Conservation (phyloP, 2,329 filamentous ascomycete species). For the Corniculantispora saksenae region DNA sequence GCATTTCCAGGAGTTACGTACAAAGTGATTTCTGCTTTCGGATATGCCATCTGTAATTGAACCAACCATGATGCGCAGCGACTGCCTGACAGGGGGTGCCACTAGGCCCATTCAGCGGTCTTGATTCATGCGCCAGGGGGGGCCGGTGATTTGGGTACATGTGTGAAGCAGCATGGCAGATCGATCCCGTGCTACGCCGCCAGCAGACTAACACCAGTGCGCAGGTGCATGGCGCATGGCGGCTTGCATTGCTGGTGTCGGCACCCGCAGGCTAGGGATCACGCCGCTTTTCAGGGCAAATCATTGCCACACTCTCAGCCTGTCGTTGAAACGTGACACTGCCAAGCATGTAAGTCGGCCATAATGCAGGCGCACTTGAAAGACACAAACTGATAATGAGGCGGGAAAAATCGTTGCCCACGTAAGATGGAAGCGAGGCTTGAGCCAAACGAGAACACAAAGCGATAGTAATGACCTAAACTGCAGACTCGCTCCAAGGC, state of each 20-base stretch:
- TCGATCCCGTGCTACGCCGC: conserved; percentile 19
- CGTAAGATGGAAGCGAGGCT: no score
- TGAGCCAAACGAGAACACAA: not conserved
- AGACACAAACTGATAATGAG: not conserved
- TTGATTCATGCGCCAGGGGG: not conserved
- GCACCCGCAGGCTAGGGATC: conserved; percentile 2
- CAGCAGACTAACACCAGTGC: not conserved
- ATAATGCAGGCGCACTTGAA: not conserved
- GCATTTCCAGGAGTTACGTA: not conserved
- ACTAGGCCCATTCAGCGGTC: not conserved
- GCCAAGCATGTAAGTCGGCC: not conserved
- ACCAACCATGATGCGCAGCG: conserved; percentile 15
- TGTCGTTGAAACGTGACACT: conserved; percentile 10
- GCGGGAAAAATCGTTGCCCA: not conserved
- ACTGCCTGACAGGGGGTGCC: conserved; percentile 9
- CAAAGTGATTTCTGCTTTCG: conserved; percentile 17
- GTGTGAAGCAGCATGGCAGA: conserved; percentile 12
- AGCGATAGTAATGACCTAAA: not conserved
- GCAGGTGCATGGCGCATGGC: conserved; percentile 7
- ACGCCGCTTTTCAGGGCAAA: not conserved
- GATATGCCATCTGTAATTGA: not conserved
- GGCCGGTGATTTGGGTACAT: conserved; percentile 10
- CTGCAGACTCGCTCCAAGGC: not conserved
- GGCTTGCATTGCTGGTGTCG: conserved; percentile 1
- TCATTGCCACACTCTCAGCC: not conserved